A percentile compares a stretch with the other conserved stretches of the same genome.
These are phyloP conservation scores for Diaporthe citri DNA, from an alignment of 2,329 filamentous ascomycete genomes.

Conservation along the genomic window DNA sequence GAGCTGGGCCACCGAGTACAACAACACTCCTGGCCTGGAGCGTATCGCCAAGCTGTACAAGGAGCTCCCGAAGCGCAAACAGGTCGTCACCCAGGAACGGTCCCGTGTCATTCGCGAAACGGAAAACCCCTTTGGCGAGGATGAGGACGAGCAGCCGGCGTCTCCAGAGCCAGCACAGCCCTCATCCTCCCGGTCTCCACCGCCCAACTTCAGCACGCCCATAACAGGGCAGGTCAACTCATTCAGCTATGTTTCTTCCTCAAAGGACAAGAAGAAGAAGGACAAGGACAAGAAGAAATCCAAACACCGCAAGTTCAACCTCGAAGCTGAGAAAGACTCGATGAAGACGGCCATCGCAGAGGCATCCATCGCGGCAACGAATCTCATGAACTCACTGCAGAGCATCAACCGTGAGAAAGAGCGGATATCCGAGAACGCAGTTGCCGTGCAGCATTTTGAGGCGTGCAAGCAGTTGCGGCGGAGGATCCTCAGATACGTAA, in stretches of 20 bases:
- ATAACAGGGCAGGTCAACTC: slow-evolving; percentile 53
- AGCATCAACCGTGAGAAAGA: slow-evolving; percentile 91
- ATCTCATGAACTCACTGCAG: slow-evolving; percentile 87
- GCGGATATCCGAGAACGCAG: slow-evolving; percentile 86
- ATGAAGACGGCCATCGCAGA: slow-evolving; percentile 93
- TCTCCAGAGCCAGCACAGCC: slow-evolving; percentile 45
- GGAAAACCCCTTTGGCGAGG: slow-evolving; percentile 77
- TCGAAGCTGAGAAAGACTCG: slow-evolving; percentile 87
- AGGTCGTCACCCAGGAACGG: slow-evolving; percentile 79
- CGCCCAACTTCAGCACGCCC: slow-evolving; percentile 38
- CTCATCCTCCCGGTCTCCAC: slow-evolving; percentile 47
- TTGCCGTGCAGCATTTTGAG: slow-evolving; percentile 84
- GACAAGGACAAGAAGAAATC: slow-evolving; percentile 64
- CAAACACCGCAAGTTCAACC: slow-evolving; percentile 77
- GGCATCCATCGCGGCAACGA: slow-evolving; percentile 90
- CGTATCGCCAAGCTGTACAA: slow-evolving; percentile 83
- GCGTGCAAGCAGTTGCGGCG: slow-evolving; percentile 86
- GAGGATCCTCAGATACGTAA: slow-evolving; percentile 85
- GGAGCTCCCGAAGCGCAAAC: slow-evolving; percentile 76
- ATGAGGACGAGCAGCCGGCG: slow-evolving; percentile 67
- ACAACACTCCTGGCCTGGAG: slow-evolving; percentile 82
- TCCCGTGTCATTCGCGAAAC: slow-evolving; percentile 89
- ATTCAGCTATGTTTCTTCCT: slow-evolving; percentile 55
- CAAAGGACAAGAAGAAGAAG: slow-evolving; percentile 60
- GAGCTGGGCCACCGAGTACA: slow-evolving; percentile 88